Percentiles rank a stretch among this genome's conserved stretches.
These are phyloP conservation scores for Cymodocea nodosa DNA, from an alignment of 116 monocot genomes.

Conservation along the genomic window DNA sequence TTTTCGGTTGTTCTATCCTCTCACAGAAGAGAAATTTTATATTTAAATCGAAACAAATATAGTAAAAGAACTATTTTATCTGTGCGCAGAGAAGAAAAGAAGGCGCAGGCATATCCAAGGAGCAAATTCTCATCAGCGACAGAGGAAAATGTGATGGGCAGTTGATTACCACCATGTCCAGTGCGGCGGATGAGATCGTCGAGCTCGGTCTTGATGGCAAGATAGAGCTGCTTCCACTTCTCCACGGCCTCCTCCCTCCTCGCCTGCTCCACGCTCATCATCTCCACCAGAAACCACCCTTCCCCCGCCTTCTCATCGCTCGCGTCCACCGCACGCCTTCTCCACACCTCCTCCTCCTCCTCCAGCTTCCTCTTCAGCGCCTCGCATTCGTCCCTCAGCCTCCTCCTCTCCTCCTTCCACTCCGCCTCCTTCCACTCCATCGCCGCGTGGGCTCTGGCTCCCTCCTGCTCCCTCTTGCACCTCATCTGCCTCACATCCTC, in stretches of 20 bases:
- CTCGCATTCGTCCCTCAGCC: neutral
- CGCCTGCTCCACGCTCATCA: slow-evolving; percentile 49
- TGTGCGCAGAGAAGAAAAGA: no score
- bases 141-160: neutral
- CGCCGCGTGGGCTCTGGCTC: neutral
- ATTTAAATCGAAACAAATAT: no score
- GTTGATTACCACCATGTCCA: slow-evolving; percentile 24
- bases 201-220: slow-evolving; percentile 77
- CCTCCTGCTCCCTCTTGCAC: slow-evolving; percentile 4
- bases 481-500: slow-evolving; percentile 2
- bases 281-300: slow-evolving; percentile 27
- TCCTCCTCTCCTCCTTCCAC: slow-evolving; percentile 9
- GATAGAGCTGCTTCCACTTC: slow-evolving; percentile 88
- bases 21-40: no score
- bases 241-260: slow-evolving; percentile 50
- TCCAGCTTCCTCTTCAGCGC: slow-evolving; percentile 7
- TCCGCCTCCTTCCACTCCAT: slow-evolving; percentile 1
- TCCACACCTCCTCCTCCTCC: neutral
- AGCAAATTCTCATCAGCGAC: no score
- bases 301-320: neutral
- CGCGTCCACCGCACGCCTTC: neutral
- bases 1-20: no score
- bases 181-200: slow-evolving; percentile 67
- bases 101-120: no score
- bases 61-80: no score